Evolutionary conservation across 2,329 filamentous ascomycete species (phyloP).

Genomic region (Colletotrichum chrysophilum): DNA sequence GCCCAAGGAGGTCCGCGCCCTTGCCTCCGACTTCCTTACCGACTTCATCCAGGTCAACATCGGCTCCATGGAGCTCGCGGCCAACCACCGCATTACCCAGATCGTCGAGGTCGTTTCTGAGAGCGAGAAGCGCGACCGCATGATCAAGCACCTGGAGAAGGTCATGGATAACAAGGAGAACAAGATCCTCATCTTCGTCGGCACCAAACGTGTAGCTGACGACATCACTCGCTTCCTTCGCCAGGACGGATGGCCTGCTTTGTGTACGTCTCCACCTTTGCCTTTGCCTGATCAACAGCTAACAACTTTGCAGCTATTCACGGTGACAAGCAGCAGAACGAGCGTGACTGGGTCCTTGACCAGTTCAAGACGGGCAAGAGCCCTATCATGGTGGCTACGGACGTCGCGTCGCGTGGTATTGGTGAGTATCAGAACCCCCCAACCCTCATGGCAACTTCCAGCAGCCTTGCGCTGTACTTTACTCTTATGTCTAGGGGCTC

Average conservation of each 20-base stretch:
- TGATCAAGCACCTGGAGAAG: slow-evolving; percentile 97
- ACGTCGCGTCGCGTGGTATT: slow-evolving; percentile 99
- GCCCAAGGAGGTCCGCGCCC: slow-evolving; percentile 96
- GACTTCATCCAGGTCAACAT: slow-evolving; percentile 99
- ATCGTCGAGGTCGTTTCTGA: slow-evolving; percentile 96
- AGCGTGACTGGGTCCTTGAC: slow-evolving; percentile 99
- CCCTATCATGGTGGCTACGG: slow-evolving; percentile 99
- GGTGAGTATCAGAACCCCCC: slow-evolving; percentile 80
- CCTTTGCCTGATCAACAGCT: slow-evolving; percentile 29
- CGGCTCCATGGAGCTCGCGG: slow-evolving; percentile 92
- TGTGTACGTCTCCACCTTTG: slow-evolving; percentile 72
- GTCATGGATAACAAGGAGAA: slow-evolving; percentile 96
- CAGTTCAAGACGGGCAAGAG: slow-evolving; percentile 99
- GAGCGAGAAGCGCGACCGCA: slow-evolving; percentile 95
- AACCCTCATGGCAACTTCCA: slow-evolving; percentile 58
- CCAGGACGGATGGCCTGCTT: slow-evolving; percentile 96
- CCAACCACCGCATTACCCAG: slow-evolving; percentile 98
- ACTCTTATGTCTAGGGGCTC: slow-evolving; percentile 90
- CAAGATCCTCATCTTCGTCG: slow-evolving; percentile 95
- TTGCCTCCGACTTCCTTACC: slow-evolving; percentile 88
- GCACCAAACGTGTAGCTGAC: slow-evolving; percentile 93
- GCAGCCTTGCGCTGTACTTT: slow-evolving; percentile 76
- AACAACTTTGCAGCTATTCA: slow-evolving; percentile 76
- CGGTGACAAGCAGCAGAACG: slow-evolving; percentile 99
- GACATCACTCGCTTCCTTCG: slow-evolving; percentile 97